These are phyloP conservation scores for Tylopilus felleus DNA, from an alignment of 768 basidiomycete species.

Conservation along the genomic window DNA sequence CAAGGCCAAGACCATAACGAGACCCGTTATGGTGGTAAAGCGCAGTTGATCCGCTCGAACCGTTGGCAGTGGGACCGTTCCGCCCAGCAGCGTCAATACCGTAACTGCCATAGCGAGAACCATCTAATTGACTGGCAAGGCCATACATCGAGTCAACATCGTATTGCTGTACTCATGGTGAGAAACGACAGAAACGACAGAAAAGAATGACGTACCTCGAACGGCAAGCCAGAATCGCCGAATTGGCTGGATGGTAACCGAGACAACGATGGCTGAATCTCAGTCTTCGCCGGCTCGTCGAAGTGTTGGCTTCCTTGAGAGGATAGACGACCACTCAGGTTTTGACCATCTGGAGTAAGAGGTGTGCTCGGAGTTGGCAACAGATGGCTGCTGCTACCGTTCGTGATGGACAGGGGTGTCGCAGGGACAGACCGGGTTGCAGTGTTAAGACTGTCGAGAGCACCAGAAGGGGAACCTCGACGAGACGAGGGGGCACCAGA, in stretches of 20 bases:
- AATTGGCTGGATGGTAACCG: slow-evolving; percentile 59
- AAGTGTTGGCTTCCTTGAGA: slow-evolving; percentile 43
- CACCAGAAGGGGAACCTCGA: slow-evolving; percentile 68
- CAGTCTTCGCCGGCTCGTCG: slow-evolving; percentile 49
- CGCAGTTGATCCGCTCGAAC: slow-evolving; percentile 63
- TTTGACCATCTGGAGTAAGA: slow-evolving; percentile 56
- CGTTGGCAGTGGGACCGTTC: slow-evolving; percentile 31
- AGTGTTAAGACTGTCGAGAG: slow-evolving; percentile 56
- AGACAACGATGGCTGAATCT: slow-evolving; percentile 72
- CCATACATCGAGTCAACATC: slow-evolving; percentile 51
- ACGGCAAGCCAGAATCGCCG: slow-evolving; percentile 51
- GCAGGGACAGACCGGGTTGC: slow-evolving; percentile 81
- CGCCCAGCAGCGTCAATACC: slow-evolving; percentile 51
- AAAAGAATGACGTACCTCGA: slow-evolving; percentile 43
- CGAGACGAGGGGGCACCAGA: slow-evolving; percentile 52
- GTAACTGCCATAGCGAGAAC: slow-evolving; percentile 53
- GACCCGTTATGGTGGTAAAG: slow-evolving; percentile 75
- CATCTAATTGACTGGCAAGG: slow-evolving; percentile 49
- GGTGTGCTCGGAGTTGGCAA: slow-evolving; percentile 66
- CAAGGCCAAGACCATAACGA: slow-evolving; percentile 69
- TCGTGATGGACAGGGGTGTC: slow-evolving; percentile 62
- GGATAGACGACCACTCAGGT: slow-evolving; percentile 60
- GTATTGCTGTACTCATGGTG: slow-evolving; percentile 43
- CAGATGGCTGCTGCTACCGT: slow-evolving; percentile 44
- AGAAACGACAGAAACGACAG: slow-evolving; percentile 5